Evolutionary conservation across 768 basidiomycete species (phyloP).

Genomic region (Pulveroboletus sp.): DNA sequence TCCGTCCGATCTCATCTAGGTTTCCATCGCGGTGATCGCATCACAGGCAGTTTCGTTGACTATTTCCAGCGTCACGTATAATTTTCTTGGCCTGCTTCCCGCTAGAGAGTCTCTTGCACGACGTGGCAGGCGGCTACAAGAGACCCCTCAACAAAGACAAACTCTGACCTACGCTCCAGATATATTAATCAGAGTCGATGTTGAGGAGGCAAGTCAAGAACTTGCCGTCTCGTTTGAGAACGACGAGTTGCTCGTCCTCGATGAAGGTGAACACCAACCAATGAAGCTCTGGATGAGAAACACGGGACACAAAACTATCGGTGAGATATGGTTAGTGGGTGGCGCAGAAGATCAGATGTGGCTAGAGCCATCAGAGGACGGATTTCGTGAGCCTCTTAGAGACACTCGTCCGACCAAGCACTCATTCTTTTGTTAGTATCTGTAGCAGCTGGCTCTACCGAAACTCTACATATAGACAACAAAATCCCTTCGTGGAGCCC

Average conservation of each 20-base stretch:
- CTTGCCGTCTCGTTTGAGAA: slow-evolving; percentile 57
- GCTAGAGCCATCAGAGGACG: slow-evolving; percentile 34
- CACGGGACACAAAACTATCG: slow-evolving; percentile 54
- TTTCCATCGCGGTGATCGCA: slow-evolving; percentile 63
- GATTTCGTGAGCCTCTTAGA: slow-evolving; percentile 14
- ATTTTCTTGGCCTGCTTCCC: slow-evolving; percentile 74
- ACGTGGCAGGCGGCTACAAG: slow-evolving; percentile 75
- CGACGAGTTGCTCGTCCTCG: slow-evolving; percentile 48
- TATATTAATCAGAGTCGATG: slow-evolving; percentile 52
- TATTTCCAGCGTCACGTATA: slow-evolving; percentile 57
- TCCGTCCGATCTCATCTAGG: slow-evolving; percentile 31
- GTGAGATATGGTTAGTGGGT: slow-evolving; percentile 69
- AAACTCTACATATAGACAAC: slow-evolving; percentile 50
- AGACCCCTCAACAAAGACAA: slow-evolving; percentile 68
- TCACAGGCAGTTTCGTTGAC: slow-evolving; percentile 49
- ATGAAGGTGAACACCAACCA: slow-evolving; percentile 65
- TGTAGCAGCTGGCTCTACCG: slow-evolving; percentile 21
- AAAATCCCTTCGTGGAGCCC: slow-evolving; percentile 49
- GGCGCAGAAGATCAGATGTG: slow-evolving; percentile 64
- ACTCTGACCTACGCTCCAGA: slow-evolving; percentile 72
- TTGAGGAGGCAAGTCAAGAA: slow-evolving; percentile 65
- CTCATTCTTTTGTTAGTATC: slow-evolving; percentile 16
- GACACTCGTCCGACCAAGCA: background rate
- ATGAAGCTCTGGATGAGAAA: slow-evolving; percentile 65
- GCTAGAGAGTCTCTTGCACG: slow-evolving; percentile 61